phyloP scores from a whole-genome alignment of 2,329 filamentous ascomycete genomes.

The Trichoderma aggressivum region DNA sequence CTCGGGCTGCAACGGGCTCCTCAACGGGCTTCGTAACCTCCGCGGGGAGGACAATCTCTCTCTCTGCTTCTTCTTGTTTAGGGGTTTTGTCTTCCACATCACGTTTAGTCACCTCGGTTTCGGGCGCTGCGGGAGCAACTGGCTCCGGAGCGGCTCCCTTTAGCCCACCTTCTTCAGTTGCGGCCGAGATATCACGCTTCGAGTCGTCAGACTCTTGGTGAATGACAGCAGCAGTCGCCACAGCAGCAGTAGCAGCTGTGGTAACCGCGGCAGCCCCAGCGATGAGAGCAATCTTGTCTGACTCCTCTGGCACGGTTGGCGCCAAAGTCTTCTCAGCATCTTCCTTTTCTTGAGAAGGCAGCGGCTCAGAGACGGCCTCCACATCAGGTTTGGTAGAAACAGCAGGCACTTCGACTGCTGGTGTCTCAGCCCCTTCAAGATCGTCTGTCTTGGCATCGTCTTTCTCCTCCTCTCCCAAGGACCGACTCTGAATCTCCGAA shows the following conservation, averaged over 20 bases:
- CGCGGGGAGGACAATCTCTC: conserved; percentile 4
- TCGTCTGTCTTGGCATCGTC: conserved; percentile 25
- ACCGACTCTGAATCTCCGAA: conserved; percentile 24
- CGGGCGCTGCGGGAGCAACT: conserved; percentile 10
- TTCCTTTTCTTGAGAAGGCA: conserved; percentile 9
- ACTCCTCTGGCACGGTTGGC: conserved; percentile 2
- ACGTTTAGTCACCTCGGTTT: conserved; percentile 13
- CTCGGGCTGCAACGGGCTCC: conserved; percentile 7
- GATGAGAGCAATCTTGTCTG: conserved; percentile 12
- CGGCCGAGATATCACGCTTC: conserved; percentile 1
- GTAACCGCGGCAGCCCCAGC: conserved; percentile 7
- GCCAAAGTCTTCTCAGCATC: conserved; percentile 9
- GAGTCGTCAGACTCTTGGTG: background rate
- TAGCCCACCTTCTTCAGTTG: background rate
- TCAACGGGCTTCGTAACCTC: conserved; percentile 9
- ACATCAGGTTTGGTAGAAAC: conserved; percentile 18
- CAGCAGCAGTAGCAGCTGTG: conserved; percentile 14
- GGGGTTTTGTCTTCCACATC: conserved; percentile 3
- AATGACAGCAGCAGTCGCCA: conserved; percentile 11
- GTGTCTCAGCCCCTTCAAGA: conserved; percentile 10
- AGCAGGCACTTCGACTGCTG: conserved; percentile 13
- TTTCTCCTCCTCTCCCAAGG: conserved; percentile 22
- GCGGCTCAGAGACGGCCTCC: conserved; percentile 10
- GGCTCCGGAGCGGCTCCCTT: conserved; percentile 14
- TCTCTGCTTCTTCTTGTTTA: conserved; percentile 5